Evolutionary conservation across 2,329 filamentous ascomycete species (phyloP).

Genomic region (Colletotrichum euphorbiae): DNA sequence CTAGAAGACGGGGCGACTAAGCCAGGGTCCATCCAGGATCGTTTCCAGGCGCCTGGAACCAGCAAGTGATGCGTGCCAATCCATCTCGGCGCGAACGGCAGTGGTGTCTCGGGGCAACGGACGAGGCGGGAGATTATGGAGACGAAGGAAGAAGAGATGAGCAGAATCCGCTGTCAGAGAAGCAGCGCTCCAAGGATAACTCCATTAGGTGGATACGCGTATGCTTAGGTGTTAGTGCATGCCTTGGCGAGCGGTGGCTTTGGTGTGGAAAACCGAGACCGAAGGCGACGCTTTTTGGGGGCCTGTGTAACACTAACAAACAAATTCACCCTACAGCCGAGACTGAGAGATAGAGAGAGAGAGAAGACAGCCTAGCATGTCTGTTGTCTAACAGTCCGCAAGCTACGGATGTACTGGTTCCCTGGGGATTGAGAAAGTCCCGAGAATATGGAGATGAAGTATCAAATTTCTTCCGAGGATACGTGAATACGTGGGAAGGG

Average conservation of each 20-base stretch:
- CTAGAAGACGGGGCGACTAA: neutral
- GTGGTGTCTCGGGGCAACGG: neutral
- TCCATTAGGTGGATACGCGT: slow-evolving; percentile 25
- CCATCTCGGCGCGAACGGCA: slow-evolving; percentile 15
- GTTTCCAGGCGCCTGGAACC: neutral
- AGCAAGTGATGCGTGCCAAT: slow-evolving; percentile 10
- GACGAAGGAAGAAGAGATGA: neutral
- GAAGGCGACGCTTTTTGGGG: slow-evolving; percentile 15
- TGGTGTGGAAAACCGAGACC: slow-evolving; percentile 29
- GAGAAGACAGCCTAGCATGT: neutral
- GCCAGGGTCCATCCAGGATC: neutral
- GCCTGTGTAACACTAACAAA: neutral
- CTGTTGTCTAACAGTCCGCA: slow-evolving; percentile 1
- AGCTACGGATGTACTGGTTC: slow-evolving; percentile 6
- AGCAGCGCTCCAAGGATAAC: slow-evolving; percentile 9
- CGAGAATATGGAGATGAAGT: neutral
- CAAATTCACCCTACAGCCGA: slow-evolving; percentile 3
- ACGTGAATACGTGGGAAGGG: slow-evolving; percentile 10
- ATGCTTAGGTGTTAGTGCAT: slow-evolving; percentile 12
- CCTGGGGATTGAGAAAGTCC: neutral
- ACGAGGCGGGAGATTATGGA: neutral
- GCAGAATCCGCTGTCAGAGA: neutral
- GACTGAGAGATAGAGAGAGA: slow-evolving; percentile 14
- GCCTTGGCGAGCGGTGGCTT: neutral
- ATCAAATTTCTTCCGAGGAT: neutral